These are phyloP conservation scores for Amphibolis antarctica DNA, from an alignment of 106 monocot species.

Conservation along the genomic window DNA sequence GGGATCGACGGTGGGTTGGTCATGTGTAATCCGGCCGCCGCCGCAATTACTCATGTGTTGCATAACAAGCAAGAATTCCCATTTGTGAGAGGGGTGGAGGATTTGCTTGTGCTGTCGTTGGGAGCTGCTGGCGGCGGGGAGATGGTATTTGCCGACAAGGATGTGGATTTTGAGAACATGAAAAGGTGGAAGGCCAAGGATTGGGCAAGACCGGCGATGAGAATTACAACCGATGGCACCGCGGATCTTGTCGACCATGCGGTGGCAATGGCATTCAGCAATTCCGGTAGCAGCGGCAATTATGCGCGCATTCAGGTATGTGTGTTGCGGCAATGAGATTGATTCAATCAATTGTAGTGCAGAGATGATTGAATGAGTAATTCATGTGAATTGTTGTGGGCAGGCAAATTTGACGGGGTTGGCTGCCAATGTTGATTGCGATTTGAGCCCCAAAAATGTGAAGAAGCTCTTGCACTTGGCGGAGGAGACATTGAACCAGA, in stretches of 20 bases:
- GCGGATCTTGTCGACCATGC: constrained; percentile 65
- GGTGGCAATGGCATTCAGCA: constrained; percentile 56
- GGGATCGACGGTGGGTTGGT: constrained; percentile 50
- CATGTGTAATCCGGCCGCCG: constrained; percentile 59
- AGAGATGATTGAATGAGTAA: no score
- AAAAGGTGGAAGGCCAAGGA: constrained; percentile 18
- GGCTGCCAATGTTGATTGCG: constrained; percentile 27
- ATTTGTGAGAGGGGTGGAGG: constrained; percentile 61
- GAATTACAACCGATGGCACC: constrained; percentile 36
- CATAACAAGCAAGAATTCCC: constrained; percentile 80
- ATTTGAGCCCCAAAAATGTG: constrained; percentile 43
- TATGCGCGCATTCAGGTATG: constrained; percentile 66
- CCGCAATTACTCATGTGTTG: constrained; percentile 66
- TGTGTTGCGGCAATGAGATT: no score
- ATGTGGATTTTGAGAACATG: constrained; percentile 10
- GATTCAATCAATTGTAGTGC: no score
- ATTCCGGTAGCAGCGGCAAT: constrained; percentile 35
- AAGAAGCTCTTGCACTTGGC: constrained; percentile 27
- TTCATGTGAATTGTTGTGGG: neutral
- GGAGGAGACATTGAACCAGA: constrained; percentile 67
- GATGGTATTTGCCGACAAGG: neutral
- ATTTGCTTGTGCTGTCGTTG: constrained; percentile 65
- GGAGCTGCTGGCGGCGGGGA: constrained; percentile 13
- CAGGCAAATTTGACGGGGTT: constrained; percentile 26
- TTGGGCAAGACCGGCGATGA: constrained; percentile 38